Evolutionary conservation across 2,329 filamentous ascomycete species (phyloP), one percentile per base, ranked within the genome.

Genomic region (Neopestalotiopsis sp.): DNA sequence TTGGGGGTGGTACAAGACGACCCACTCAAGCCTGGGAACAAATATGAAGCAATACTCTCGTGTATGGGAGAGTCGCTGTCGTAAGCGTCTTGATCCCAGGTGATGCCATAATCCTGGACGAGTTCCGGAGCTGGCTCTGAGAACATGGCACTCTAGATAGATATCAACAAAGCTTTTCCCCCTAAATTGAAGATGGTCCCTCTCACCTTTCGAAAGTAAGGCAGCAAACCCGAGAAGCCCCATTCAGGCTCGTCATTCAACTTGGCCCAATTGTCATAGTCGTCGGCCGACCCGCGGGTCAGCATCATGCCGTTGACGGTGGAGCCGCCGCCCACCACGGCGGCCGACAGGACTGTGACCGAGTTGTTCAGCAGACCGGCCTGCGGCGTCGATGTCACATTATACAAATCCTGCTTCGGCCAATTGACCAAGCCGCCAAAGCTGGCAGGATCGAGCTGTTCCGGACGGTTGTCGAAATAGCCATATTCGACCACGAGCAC

Each of bases 221-320:
- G 62, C 4, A 65, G 20, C 10, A 65, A 28, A 2, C 62, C 62
- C 30, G 53, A 13, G 28, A 65, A 56, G 13, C 62, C 38, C 62
- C 62, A 65, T 7, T 13, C 62, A 0, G 40, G 5, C 9, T 65
- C 62, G 4, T 65, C 38, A 17, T 65, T 65, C 13, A 65, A 13
- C 42, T 32, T 45, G 5, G 20, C 62, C 62, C 62, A 65, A 40
- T 56, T 65, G 24, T 65, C 42, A 40, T 65, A 65, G 5, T 65
- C 62, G 20, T 53, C 42, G 5, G 62, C 62, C 9, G 62, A 34
- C 5, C 62, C 62, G 20, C 62, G 62, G 1, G 30, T 24, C 20
- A 65, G 24, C 62, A 65, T 32, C 62, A 65, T 65, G 38, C 62
- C 38, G n/a, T 65, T 65, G 38, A 65, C 30, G n/a, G 62, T 65